Percentiles rank a stretch among this genome's conserved stretches.
Conservation (phyloP, 352 stramenopile species). For the Pythium pectinolyticum region DNA sequence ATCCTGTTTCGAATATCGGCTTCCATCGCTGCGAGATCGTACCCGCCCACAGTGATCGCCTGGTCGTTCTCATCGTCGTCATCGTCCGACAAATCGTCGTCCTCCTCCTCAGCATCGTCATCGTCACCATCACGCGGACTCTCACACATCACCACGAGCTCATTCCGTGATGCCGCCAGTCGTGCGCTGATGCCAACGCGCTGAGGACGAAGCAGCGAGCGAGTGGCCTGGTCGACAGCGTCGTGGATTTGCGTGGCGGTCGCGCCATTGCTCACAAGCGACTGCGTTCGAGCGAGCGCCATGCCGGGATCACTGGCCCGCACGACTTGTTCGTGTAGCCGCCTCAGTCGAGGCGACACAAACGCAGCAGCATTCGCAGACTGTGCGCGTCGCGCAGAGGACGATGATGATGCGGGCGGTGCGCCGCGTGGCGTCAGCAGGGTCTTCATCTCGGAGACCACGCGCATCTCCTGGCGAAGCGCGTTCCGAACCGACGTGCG, state of each 20-base stretch:
- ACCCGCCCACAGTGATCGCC: neutral
- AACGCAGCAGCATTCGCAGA: conserved; percentile 20
- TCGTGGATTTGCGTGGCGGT: conserved; percentile 8
- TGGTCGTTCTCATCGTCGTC: neutral
- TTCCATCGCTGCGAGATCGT: neutral
- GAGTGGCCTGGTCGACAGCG: conserved; percentile 16
- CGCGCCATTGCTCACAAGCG: neutral
- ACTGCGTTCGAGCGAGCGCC: neutral
- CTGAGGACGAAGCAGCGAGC: conserved; percentile 3
- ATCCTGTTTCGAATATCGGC: neutral
- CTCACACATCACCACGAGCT: neutral
- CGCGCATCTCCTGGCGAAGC: conserved; percentile 43
- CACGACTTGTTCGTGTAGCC: conserved; percentile 42
- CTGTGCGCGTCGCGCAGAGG: neutral
- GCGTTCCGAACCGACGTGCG: conserved; percentile 54
- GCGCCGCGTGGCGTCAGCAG: conserved; percentile 18
- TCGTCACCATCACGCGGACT: neutral
- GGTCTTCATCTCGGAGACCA: conserved; percentile 32
- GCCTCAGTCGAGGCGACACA: conserved; percentile 43
- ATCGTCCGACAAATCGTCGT: conserved; percentile 1
- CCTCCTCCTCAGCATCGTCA: conserved; percentile 1
- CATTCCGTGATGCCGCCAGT: neutral
- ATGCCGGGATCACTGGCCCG: conserved; percentile 28
- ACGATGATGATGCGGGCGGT: conserved; percentile 5
- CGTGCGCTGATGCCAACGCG: neutral